phyloP scores from a whole-genome alignment of 2,329 filamentous ascomycete genomes.

The Penicillium sp. region DNA sequence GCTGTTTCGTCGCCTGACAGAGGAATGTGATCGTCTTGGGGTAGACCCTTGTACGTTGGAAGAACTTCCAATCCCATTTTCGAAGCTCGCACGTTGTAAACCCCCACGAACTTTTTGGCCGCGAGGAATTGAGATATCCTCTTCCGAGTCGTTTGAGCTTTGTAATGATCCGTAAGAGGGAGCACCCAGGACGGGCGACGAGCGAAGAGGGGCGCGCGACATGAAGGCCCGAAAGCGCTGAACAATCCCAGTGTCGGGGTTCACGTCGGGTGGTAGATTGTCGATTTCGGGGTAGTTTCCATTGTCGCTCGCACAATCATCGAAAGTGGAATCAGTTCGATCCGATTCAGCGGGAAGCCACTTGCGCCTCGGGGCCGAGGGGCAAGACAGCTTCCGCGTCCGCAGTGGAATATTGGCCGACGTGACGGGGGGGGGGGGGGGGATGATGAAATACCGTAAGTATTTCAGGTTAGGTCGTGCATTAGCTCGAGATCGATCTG shows the following conservation, averaged over 20 bases:
- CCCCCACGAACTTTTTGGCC: neutral
- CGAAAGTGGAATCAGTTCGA: conserved; percentile 9
- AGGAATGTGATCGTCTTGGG: conserved; percentile 18
- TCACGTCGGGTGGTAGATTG: conserved; percentile 3
- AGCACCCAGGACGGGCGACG: conserved; percentile 60
- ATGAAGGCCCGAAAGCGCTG: conserved; percentile 35
- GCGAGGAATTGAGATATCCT: conserved; percentile 25
- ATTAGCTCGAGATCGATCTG: conserved; percentile 11
- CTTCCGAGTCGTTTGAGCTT: conserved; percentile 31
- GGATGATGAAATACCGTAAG: conserved; percentile 10
- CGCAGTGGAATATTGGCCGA: conserved; percentile 22
- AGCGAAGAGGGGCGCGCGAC: conserved; percentile 57
- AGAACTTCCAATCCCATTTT: conserved; percentile 16
- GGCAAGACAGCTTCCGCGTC: conserved; percentile 27
- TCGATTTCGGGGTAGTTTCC: conserved; percentile 7
- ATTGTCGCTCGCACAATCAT: conserved; percentile 12
- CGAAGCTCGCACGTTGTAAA: conserved; percentile 12
- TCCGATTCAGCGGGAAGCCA: conserved; percentile 25
- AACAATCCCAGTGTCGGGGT: conserved; percentile 10
- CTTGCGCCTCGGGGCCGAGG: conserved; percentile 22
- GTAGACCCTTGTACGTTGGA: conserved; percentile 12
- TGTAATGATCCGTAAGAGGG: conserved; percentile 62
- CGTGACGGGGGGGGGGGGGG: conserved; percentile 14
- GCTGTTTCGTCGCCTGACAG: conserved; percentile 17
- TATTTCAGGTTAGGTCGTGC: conserved; percentile 16